Evolutionary conservation across 805 yeast genomes (phyloP).

Genomic region (Pichia membranifaciens): DNA sequence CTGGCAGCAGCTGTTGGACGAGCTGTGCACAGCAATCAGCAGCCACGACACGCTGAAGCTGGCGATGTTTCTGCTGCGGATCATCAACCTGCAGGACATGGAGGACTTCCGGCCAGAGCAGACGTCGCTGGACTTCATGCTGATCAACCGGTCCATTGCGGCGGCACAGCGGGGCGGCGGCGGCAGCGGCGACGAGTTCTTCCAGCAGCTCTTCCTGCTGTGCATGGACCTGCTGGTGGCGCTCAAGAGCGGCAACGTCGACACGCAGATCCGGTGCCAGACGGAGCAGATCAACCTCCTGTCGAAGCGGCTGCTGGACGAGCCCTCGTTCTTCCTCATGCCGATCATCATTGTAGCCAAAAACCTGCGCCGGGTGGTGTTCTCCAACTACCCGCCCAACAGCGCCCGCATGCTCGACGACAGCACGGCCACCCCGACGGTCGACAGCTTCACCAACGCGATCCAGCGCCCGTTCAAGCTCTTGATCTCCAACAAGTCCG

Average conservation of each 20-base stretch:
- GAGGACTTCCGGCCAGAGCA: slow-evolving; percentile 1
- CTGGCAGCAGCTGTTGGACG: slow-evolving; percentile 4
- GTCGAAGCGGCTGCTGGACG: slow-evolving; percentile 5
- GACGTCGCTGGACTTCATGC: slow-evolving; percentile 1
- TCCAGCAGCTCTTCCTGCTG: slow-evolving; percentile 3
- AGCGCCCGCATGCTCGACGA: background rate
- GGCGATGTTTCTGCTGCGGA: slow-evolving; percentile 3
- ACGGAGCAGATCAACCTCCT: slow-evolving; percentile 4
- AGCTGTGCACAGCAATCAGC: background rate
- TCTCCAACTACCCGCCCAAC: background rate
- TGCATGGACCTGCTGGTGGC: slow-evolving; percentile 2
- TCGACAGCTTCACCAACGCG: slow-evolving; percentile 7
- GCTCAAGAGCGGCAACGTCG: background rate
- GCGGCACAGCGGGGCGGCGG: background rate
- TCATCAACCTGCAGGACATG: slow-evolving; percentile 1
- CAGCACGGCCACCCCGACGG: background rate
- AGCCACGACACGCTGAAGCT: slow-evolving; percentile 5
- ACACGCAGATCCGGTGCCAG: slow-evolving; percentile 1
- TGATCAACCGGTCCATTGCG: background rate
- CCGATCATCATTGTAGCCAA: slow-evolving; percentile 8
- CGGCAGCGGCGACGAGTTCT: background rate
- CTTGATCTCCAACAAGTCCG: slow-evolving; percentile 9
- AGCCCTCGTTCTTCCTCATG: slow-evolving; percentile 7
- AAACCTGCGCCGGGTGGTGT: slow-evolving; percentile 1
- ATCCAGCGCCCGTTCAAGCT: slow-evolving; percentile 9